Evolutionary conservation across 768 basidiomycete species (phyloP).

Genomic region (Pisolithus sp.): DNA sequence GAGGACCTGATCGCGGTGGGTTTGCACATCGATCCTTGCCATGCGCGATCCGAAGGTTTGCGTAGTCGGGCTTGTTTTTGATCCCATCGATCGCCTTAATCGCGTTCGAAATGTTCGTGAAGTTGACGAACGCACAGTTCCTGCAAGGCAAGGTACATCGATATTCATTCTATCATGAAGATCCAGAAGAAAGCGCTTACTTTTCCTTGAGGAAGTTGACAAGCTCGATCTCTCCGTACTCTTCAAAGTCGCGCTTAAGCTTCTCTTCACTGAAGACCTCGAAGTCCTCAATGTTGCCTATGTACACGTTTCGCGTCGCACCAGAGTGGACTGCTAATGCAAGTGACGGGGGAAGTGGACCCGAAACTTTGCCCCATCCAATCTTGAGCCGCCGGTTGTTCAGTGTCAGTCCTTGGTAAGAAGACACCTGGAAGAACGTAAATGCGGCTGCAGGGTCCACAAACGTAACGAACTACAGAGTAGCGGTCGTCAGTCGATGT

Average conservation of each 20-base stretch:
- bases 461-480: slow-evolving; percentile 83
- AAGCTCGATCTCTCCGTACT: slow-evolving; percentile 94
- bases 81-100: slow-evolving; percentile 98
- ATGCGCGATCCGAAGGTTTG: slow-evolving; percentile 83
- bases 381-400: slow-evolving; percentile 94
- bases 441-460: slow-evolving; percentile 90
- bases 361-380: slow-evolving; percentile 97
- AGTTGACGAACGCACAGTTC: slow-evolving; percentile 95
- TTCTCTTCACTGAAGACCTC: slow-evolving; percentile 86
- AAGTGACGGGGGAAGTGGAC: slow-evolving; percentile 75
- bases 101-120: slow-evolving; percentile 90
- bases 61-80: slow-evolving; percentile 88
- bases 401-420: slow-evolving; percentile 81
- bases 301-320: slow-evolving; percentile 94
- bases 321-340: slow-evolving; percentile 88
- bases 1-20: slow-evolving; percentile 77
- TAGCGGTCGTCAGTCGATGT: background rate
- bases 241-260: slow-evolving; percentile 88
- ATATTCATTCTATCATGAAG: background rate
- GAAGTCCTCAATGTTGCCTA: slow-evolving; percentile 94
- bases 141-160: slow-evolving; percentile 30
- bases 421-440: slow-evolving; percentile 90
- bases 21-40: slow-evolving; percentile 96
- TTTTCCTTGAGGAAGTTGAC: slow-evolving; percentile 95
- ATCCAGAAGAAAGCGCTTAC: slow-evolving; percentile 43